phyloP scores from a whole-genome alignment of 2,329 filamentous ascomycete species.

The Clonostachys rhizophaga region DNA sequence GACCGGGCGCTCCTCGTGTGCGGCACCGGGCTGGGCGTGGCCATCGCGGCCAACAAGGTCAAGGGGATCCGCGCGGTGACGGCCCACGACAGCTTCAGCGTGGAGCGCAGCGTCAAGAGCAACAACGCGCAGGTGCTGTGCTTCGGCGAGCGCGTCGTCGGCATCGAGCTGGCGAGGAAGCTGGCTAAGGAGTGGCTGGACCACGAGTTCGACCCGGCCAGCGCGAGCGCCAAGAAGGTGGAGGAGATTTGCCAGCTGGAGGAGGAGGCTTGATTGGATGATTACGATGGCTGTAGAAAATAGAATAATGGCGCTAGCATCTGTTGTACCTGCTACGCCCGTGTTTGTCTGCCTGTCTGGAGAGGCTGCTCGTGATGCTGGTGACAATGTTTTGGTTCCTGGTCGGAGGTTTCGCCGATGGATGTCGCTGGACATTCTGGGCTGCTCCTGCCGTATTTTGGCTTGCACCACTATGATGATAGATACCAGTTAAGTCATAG shows the following conservation, averaged over 20 bases:
- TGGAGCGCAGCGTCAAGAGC: constrained; percentile 75
- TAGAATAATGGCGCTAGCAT: too few species aligned
- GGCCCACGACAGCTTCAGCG: constrained; percentile 80
- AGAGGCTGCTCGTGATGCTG: too few species aligned
- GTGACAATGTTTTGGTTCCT: too few species aligned
- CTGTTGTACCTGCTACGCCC: too few species aligned
- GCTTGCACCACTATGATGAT: too few species aligned
- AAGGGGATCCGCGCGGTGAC: constrained; percentile 82
- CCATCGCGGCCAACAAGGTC: constrained; percentile 86
- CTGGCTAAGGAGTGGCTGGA: constrained; percentile 78
- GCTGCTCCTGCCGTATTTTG: too few species aligned
- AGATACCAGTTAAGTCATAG: too few species aligned
- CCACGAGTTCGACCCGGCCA: constrained; percentile 69
- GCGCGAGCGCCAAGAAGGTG: constrained; percentile 38
- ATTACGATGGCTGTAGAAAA: too few species aligned
- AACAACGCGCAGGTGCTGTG: constrained; percentile 87
- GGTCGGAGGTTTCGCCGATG: too few species aligned
- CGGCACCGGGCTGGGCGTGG: constrained; percentile 81
- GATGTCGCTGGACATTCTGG: too few species aligned
- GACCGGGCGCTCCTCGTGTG: constrained; percentile 81
- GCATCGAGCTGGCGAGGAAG: constrained; percentile 72
- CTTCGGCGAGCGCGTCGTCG: constrained; percentile 80
- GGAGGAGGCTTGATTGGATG: constrained; percentile 3
- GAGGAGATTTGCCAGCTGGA: constrained; percentile 34
- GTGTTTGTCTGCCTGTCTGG: too few species aligned